phyloP scores from a whole-genome alignment of 495 filamentous ascomycete species.

The Pyrenula aspistea region DNA sequence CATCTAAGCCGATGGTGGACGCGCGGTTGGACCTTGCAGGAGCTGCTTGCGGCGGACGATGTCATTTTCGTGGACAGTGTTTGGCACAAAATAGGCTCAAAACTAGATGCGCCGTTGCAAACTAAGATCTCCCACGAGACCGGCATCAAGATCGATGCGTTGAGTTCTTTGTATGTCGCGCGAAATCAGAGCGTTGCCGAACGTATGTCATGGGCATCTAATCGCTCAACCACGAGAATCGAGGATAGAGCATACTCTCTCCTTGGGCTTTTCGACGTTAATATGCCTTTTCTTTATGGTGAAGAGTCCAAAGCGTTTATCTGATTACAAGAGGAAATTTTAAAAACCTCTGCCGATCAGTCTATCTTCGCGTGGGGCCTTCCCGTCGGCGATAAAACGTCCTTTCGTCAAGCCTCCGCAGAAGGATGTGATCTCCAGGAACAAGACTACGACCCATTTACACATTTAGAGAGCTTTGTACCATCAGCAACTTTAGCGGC shows the following conservation, averaged over 20 bases:
- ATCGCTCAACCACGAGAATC: slow-evolving; percentile 8
- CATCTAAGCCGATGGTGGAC: slow-evolving; percentile 20
- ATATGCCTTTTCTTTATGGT: slow-evolving; percentile 20
- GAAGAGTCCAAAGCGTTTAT: slow-evolving; percentile 18
- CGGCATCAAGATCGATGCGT: not conserved
- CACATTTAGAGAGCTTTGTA: not conserved
- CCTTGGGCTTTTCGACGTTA: slow-evolving; percentile 18
- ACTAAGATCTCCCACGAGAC: not conserved
- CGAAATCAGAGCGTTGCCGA: slow-evolving; percentile 4
- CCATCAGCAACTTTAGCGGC: not conserved
- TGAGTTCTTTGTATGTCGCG: not conserved
- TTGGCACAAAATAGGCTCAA: not conserved
- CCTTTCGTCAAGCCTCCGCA: not conserved
- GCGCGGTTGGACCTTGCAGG: slow-evolving; percentile 30
- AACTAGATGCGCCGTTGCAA: slow-evolving; percentile 13
- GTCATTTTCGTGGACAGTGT: slow-evolving; percentile 21
- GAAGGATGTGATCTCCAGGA: not conserved
- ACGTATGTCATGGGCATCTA: slow-evolving; percentile 18
- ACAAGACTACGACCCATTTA: not conserved
- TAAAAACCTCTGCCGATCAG: slow-evolving; percentile 6
- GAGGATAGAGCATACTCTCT: slow-evolving; percentile 21
- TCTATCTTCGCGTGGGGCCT: slow-evolving; percentile 8
- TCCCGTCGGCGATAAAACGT: not conserved
- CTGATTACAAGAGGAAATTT: slow-evolving; percentile 15
- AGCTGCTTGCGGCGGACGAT: slow-evolving; percentile 20